Evolutionary conservation across 179 eudicot species (phyloP).

Genomic region (Beta macrorhiza): DNA sequence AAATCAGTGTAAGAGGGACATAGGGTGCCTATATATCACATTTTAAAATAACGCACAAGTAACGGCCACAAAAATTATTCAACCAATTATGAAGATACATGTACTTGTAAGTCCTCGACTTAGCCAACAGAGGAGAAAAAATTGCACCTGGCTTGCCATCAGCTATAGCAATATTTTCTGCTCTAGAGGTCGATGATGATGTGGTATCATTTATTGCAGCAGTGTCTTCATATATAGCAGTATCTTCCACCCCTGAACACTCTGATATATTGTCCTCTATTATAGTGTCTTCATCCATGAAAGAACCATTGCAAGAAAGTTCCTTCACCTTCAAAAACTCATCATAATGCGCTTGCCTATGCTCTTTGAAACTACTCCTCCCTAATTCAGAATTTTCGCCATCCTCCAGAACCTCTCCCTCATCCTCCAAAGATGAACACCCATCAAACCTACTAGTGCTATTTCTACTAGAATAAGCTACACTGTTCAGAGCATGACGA

Average conservation of each 20-base stretch:
- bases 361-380: slow-evolving; percentile 61
- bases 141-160: slow-evolving; percentile 10
- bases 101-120: not conserved
- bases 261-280: slow-evolving; percentile 16
- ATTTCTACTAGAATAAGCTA: slow-evolving; percentile 48
- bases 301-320: slow-evolving; percentile 50
- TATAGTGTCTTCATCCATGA: slow-evolving; percentile 42
- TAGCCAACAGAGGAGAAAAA: slow-evolving; percentile 15
- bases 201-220: not conserved
- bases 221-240: slow-evolving; percentile 13
- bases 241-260: slow-evolving; percentile 25
- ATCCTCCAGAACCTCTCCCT: slow-evolving; percentile 63
- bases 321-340: slow-evolving; percentile 76
- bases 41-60: not conserved
- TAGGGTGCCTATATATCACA: no score
- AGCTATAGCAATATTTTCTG: slow-evolving; percentile 16
- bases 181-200: slow-evolving; percentile 25
- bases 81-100: not conserved
- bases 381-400: slow-evolving; percentile 49
- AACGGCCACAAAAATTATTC: not conserved
- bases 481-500: slow-evolving; percentile 50
- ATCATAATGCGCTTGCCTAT: slow-evolving; percentile 72
- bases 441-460: slow-evolving; percentile 34
- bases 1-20: no score
- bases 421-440: slow-evolving; percentile 84